phyloP scores from a whole-genome alignment of 1,284 basidiomycete species.

The Chondrostereum purpureum region DNA sequence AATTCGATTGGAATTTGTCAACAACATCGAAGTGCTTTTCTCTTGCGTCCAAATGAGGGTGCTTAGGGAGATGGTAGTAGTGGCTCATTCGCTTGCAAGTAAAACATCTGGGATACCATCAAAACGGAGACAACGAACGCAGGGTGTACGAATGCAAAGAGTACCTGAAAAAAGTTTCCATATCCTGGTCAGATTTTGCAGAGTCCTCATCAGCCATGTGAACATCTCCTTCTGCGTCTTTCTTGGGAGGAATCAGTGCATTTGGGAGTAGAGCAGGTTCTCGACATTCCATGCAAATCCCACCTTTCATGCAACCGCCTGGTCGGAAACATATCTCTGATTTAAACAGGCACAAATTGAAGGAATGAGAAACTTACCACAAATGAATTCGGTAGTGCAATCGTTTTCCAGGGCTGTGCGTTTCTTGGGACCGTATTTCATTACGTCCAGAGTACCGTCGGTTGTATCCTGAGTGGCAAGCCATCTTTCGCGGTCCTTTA shows the following conservation, averaged over 20 bases:
- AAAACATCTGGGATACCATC: conserved; percentile 73
- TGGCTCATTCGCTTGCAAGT: conserved; percentile 78
- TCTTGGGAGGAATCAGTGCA: neutral
- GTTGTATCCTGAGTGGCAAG: conserved; percentile 19
- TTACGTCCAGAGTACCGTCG: conserved; percentile 18
- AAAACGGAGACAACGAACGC: no score
- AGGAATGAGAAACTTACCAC: conserved; percentile 33
- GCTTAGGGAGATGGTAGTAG: conserved; percentile 65
- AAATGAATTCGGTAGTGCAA: conserved; percentile 73
- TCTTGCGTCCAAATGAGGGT: conserved; percentile 31
- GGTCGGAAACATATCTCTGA: no score
- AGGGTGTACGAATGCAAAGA: no score
- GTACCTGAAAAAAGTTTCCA: no score
- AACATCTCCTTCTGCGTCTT: conserved; percentile 7
- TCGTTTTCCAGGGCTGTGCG: conserved; percentile 41
- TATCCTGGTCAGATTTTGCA: conserved; percentile 16
- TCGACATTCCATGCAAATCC: conserved; percentile 73
- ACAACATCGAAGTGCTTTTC: conserved; percentile 43
- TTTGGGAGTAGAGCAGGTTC: conserved; percentile 28
- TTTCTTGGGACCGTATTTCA: conserved; percentile 27
- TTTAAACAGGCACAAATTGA: conserved; percentile 6
- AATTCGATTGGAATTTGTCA: conserved; percentile 62
- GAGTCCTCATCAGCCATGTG: neutral
- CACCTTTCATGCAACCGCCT: conserved; percentile 66
- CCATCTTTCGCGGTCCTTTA: conserved; percentile 41